Evolutionary conservation across 2,329 filamentous ascomycete genomes (phyloP), one percentile per base, ranked within the genome.

Genomic region (Zymoseptoria passerinii): DNA sequence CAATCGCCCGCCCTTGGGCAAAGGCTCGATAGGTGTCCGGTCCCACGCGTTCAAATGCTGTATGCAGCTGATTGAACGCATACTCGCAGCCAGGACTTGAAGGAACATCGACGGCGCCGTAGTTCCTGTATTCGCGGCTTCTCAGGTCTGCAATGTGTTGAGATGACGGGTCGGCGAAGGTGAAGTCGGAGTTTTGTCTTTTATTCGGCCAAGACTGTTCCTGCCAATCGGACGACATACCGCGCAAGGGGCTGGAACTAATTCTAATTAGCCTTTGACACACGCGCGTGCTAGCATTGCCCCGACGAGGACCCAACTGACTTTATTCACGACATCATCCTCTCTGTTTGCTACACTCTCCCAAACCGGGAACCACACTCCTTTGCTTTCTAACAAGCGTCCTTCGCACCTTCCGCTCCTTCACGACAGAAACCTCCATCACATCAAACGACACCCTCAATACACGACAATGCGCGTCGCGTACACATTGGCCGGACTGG

Each of bases 391-490:
- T 40, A 16, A 4, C 16, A 10, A 40, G 35, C 8, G 9, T 13
- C 10, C 35, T 4, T 40, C 35, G 35, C 35, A 5, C 35, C 35
- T 40, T 40, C 9, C 35, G 35, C 35, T 40, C 35, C 35, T 40
- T 23, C 13, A 40, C 35, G 10, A 52, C 50, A 10, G 7, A 16
- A 52, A 52, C 4, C 10, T 9, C 13, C 23, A 52, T 8, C 13
- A 20, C 3, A 52, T 10, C 50, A 52, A 23, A 23, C 50, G 2
- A 50, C 48, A 27, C 18, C 8, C 2, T 1, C 54, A 54, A 51
- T n/a, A 52, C 48, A 54, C 48, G 55, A 66, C 51, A 53, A 69
- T 70, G 68, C 67, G 65, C 57, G 59, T 62, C 48, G 52, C 61
- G n/a, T 55, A 62, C n/a, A 53, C 66, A 16, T 51, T 68, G 59